These are phyloP conservation scores for Biscogniauxia marginata DNA, from an alignment of 2,329 filamentous ascomycete species.

Conservation along the genomic window DNA sequence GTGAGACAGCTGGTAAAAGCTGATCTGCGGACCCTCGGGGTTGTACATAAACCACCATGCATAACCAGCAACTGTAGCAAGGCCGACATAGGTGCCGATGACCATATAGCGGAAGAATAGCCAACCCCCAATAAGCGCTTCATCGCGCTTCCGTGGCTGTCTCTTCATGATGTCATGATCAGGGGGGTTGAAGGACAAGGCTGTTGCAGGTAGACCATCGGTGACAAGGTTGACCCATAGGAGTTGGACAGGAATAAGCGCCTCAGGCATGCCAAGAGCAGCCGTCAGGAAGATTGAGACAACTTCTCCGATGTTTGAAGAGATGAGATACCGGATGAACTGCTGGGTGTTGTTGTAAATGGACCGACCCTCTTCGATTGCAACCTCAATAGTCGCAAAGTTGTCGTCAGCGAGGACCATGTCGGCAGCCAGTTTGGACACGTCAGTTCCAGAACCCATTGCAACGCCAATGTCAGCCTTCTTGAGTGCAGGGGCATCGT, in stretches of 20 bases:
- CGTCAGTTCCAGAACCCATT: constrained; percentile 97
- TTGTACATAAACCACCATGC: constrained; percentile 99
- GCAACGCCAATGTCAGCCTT: constrained; percentile 98
- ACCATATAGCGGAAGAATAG: constrained; percentile 97
- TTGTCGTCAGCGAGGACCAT: constrained; percentile 99
- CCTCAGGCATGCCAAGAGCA: constrained; percentile 95
- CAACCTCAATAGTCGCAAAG: constrained; percentile 95
- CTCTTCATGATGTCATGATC: constrained; percentile 98
- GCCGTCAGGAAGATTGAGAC: constrained; percentile 98
- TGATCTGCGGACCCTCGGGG: constrained; percentile 83
- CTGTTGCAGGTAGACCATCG: constrained; percentile 93
- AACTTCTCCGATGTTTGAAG: constrained; percentile 98
- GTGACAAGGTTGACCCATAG: constrained; percentile 99
- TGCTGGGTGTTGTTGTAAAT: constrained; percentile 99
- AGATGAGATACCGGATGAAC: constrained; percentile 98
- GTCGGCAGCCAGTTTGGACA: constrained; percentile 92
- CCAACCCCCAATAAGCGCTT: constrained; percentile 91
- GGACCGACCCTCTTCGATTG: constrained; percentile 93
- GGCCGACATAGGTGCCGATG: constrained; percentile 90
- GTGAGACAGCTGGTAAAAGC: constrained; percentile 82
- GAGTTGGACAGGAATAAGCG: constrained; percentile 92
- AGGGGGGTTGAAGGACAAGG: constrained; percentile 96
- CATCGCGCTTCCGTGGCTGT: constrained; percentile 85
- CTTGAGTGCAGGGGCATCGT: constrained; percentile 95
- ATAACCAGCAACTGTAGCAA: constrained; percentile 93